Conservation (phyloP, 2,329 filamentous ascomycete species). For the Cladosporium colombiae region DNA sequence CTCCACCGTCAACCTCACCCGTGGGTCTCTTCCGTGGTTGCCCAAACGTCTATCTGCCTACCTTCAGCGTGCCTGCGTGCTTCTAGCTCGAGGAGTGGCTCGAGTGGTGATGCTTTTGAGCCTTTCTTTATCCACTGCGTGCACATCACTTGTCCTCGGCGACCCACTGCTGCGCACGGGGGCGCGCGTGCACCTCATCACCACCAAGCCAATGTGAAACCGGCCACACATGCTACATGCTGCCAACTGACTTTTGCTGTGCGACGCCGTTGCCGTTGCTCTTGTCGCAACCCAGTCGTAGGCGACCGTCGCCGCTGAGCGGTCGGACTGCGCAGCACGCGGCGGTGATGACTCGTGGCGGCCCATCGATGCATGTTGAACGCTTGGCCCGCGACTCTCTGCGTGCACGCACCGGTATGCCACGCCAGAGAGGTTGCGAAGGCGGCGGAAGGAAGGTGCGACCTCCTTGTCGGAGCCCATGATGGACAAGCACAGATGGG, state of each 20-base stretch:
- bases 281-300: not conserved
- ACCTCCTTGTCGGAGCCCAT: slow-evolving; percentile 14
- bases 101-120: not conserved
- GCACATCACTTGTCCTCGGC: slow-evolving; percentile 7
- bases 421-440: not conserved
- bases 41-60: slow-evolving; percentile 16
- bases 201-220: slow-evolving; percentile 18
- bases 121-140: not conserved
- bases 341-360: slow-evolving; percentile 14
- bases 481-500: slow-evolving; percentile 10
- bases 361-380: slow-evolving; percentile 6
- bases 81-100: slow-evolving; percentile 10
- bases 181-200: slow-evolving; percentile 11
- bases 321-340: slow-evolving; percentile 6
- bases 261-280: slow-evolving; percentile 6
- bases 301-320: not conserved
- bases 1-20: slow-evolving; percentile 14
- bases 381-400: slow-evolving; percentile 11
- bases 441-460: slow-evolving; percentile 13
- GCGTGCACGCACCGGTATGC: slow-evolving; percentile 10
- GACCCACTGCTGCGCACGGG: slow-evolving; percentile 5
- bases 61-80: not conserved
- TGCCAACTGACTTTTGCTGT: not conserved
- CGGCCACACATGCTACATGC: not conserved
- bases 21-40: slow-evolving; percentile 5